These are phyloP conservation scores for Epichloe uncinata DNA, from an alignment of 2,329 filamentous ascomycete genomes.

Conservation along the genomic window DNA sequence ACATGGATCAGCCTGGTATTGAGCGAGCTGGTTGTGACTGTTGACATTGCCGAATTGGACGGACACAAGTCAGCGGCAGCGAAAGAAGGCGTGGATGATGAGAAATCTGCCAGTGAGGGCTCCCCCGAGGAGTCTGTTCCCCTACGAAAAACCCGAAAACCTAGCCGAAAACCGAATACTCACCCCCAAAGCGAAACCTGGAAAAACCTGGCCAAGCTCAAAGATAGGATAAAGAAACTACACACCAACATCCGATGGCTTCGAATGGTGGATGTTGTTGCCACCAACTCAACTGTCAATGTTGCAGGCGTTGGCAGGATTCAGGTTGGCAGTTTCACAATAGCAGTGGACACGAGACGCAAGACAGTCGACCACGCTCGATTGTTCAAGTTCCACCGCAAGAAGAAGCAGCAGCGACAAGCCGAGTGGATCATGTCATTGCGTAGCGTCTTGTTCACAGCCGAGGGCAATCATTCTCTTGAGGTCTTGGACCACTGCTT, in stretches of 20 bases:
- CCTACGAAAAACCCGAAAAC: constrained; percentile 7
- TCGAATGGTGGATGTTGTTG: constrained; percentile 76
- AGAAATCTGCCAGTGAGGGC: constrained; percentile 12
- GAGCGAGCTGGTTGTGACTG: constrained; percentile 69
- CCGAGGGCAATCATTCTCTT: constrained; percentile 69
- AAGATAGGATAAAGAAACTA: constrained; percentile 74
- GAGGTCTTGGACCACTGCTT: constrained; percentile 82
- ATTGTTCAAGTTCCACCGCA: constrained; percentile 55
- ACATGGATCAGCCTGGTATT: constrained; percentile 91
- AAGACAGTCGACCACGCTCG: constrained; percentile 86
- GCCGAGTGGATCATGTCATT: constrained; percentile 90
- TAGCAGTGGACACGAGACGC: constrained; percentile 79
- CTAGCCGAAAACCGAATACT: constrained; percentile 11
- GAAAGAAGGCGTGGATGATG: constrained; percentile 17
- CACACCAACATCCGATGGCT: constrained; percentile 84
- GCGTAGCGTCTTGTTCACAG: constrained; percentile 77
- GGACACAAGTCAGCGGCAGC: constrained; percentile 26
- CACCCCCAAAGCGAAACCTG: constrained; percentile 57
- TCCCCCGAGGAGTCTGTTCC: constrained; percentile 9
- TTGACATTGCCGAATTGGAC: constrained; percentile 60
- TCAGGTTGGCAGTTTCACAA: constrained; percentile 69
- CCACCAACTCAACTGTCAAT: constrained; percentile 63
- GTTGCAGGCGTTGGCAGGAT: constrained; percentile 72
- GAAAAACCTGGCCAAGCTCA: constrained; percentile 63
- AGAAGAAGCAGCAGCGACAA: constrained; percentile 46